These are phyloP conservation scores for Fusarium armeniacum DNA, from an alignment of 2,329 filamentous ascomycete species.

Conservation along the genomic window DNA sequence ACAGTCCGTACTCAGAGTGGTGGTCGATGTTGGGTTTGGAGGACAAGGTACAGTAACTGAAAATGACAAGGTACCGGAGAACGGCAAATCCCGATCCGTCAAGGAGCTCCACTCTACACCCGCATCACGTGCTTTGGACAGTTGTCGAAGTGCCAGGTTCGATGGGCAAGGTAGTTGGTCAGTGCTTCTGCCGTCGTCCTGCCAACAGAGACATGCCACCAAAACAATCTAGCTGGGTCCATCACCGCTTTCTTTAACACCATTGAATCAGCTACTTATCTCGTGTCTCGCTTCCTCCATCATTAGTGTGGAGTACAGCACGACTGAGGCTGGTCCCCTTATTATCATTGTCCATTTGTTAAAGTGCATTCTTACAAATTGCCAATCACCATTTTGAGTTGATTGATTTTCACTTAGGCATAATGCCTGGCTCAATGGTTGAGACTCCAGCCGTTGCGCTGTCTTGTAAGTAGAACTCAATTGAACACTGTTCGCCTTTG, in stretches of 20 bases:
- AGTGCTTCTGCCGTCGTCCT: constrained; percentile 26
- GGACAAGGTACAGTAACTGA: constrained; percentile 54
- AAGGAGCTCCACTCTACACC: constrained; percentile 22
- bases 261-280: constrained; percentile 34
- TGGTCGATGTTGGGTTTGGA: constrained; percentile 51
- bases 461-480: constrained; percentile 67
- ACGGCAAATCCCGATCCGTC: constrained; percentile 52
- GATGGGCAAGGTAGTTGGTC: constrained; percentile 3
- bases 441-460: constrained; percentile 76
- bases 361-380: constrained; percentile 13
- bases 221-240: constrained; percentile 44
- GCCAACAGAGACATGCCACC: constrained; percentile 40
- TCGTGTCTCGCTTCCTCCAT: constrained; percentile 36
- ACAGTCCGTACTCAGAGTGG: constrained; percentile 44
- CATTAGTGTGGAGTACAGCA: constrained; percentile 36
- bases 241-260: constrained; percentile 33
- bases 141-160: not conserved
- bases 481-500: not conserved
- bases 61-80: constrained; percentile 51
- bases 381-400: constrained; percentile 4
- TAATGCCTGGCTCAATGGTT: constrained; percentile 72
- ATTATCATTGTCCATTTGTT: constrained; percentile 26
- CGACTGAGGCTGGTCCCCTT: constrained; percentile 44
- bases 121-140: constrained; percentile 50
- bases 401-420: constrained; percentile 46